Base-by-base conservation (phyloP, 2,329 filamentous ascomycete species). In the Fusarium equiseti region DNA sequence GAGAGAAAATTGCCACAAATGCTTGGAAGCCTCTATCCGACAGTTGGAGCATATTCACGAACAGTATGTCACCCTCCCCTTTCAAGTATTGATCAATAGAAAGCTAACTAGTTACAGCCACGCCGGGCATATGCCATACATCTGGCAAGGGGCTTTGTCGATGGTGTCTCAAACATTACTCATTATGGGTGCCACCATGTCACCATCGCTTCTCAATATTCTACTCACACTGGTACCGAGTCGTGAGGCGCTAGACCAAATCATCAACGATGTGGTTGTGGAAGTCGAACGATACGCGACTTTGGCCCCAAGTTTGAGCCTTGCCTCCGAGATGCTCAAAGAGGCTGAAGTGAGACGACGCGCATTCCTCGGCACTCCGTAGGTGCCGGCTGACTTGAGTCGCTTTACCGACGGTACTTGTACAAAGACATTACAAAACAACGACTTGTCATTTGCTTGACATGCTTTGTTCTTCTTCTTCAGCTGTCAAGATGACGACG, bases 151-250 rank as follows among this genome's bases (percentile, higher is more conserved):
- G 20, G 92, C 92, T 11, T 85, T 96, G 40, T 94, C 91, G 24
- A 93, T 96, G 76, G 91, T 95, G 24, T 94, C 92, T 8, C 93
- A 96, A 79, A 92, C 91, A 3, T 84, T 96, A 18, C 84, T 96
- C 45, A 88, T 96, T 35, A 95, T 96, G 92, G 93, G 92, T 9
- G 92, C 92, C 18, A 94, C 91, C 18, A 92, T 95, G 89, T 94
- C 90, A 11, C 89, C 90, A 2, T 90, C 90, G 8, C 86, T 95
- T 5, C 89, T 88, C 26, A 86, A 84, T 52, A 89, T 95, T 43
- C 83, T 95, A 77, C 67, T 87, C 51, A 84, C 83, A 4, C 76
- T 90, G 26, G 84, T 89, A 6, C 83, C 87, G 31, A 84, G 86
- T 68, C 83, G 85, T 56, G 86, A 89, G 67, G 84, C 89, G 38